Evolutionary conservation across 2,329 filamentous ascomycete species (phyloP).

Genomic region (Monosporascus sp.): DNA sequence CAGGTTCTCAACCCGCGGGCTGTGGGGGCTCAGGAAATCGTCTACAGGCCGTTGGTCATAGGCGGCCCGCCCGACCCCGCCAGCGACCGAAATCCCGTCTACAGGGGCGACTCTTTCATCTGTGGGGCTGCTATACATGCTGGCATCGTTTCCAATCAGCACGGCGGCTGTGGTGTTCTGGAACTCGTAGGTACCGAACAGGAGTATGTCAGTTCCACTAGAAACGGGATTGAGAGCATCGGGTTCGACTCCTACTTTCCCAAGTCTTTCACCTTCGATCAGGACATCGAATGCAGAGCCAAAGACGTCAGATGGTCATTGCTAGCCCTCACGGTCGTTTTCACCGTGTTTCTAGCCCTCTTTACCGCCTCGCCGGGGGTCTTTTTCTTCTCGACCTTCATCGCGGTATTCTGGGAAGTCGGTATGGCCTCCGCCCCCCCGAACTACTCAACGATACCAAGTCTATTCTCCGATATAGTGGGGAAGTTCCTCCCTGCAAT

Average conservation of each 20-base stretch:
- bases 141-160: conserved; percentile 64
- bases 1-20: conserved; percentile 66
- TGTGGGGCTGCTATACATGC: conserved; percentile 82
- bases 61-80: conserved; percentile 52
- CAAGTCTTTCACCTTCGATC: conserved; percentile 72
- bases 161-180: conserved; percentile 79
- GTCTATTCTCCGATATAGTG: conserved; percentile 69
- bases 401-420: conserved; percentile 82
- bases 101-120: conserved; percentile 85
- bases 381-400: conserved; percentile 81
- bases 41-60: conserved; percentile 60
- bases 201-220: conserved; percentile 56
- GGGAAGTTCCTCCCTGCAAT: conserved; percentile 81
- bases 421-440: conserved; percentile 87
- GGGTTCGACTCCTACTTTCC: conserved; percentile 87
- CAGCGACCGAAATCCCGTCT: conserved; percentile 47
- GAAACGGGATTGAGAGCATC: conserved; percentile 71
- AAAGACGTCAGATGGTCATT: conserved; percentile 79
- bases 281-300: conserved; percentile 60
- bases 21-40: conserved; percentile 63
- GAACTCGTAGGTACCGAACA: conserved; percentile 63
- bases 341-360: conserved; percentile 71
- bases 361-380: conserved; percentile 73
- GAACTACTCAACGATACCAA: conserved; percentile 57
- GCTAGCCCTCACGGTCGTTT: conserved; percentile 73